A percentile compares a stretch with the other conserved stretches of the same genome.
Evolutionary conservation across 2,329 filamentous ascomycete genomes (phyloP).

Genomic region (Aureobasidium namibiae): DNA sequence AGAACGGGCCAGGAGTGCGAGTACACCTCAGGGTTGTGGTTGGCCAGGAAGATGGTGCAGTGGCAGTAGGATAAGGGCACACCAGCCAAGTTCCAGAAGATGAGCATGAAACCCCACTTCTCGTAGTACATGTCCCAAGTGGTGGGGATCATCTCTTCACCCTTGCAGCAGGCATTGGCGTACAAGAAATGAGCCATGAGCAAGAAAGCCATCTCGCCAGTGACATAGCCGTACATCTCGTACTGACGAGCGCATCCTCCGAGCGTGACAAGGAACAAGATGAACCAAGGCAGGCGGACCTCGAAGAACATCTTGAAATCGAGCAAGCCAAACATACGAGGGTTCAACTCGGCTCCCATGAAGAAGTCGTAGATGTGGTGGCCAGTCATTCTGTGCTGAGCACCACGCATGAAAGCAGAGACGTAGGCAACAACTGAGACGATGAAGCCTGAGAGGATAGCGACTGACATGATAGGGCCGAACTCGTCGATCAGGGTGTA

Average conservation of each 20-base stretch:
- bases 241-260: conserved; percentile 70
- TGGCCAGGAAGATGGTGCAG: conserved; percentile 8
- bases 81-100: conserved; percentile 10
- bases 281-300: conserved; percentile 79
- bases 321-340: conserved; percentile 59
- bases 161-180: conserved; percentile 78
- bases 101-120: conserved; percentile 12
- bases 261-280: conserved; percentile 64
- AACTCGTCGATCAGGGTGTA: conserved; percentile 89
- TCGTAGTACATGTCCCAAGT: conserved; percentile 45
- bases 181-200: conserved; percentile 80
- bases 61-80: conserved; percentile 10
- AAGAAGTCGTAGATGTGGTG: conserved; percentile 71
- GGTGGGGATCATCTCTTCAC: conserved; percentile 74
- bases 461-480: conserved; percentile 77
- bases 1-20: conserved; percentile 26
- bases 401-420: conserved; percentile 67
- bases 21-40: conserved; percentile 4
- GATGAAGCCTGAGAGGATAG: conserved; percentile 76
- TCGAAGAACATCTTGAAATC: conserved; percentile 91
- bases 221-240: conserved; percentile 72
- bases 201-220: conserved; percentile 74
- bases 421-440: conserved; percentile 74
- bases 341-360: conserved; percentile 75
- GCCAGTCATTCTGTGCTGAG: conserved; percentile 82